phyloP scores from a whole-genome alignment of 768 basidiomycete species.

The Kwoniella heveanensis region DNA sequence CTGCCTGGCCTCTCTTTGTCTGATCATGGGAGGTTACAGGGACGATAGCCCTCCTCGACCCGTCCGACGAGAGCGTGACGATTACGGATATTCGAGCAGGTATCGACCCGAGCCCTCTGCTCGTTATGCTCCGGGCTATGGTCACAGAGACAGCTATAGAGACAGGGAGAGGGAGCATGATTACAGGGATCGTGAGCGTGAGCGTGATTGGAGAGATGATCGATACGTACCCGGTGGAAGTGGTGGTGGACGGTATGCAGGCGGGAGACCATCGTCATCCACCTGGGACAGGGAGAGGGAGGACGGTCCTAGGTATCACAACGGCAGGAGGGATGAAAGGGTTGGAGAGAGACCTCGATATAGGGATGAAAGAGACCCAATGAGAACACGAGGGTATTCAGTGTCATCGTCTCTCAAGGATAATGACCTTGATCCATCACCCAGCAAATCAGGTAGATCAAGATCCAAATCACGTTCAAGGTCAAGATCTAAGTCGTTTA shows the following conservation, averaged over 20 bases:
- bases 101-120: conserved; percentile 4
- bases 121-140: conserved; percentile 7
- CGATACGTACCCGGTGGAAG: neutral
- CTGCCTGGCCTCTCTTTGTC: too few relatives aligned
- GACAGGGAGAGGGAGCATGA: conserved; percentile 10
- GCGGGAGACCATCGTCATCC: neutral
- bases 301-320: neutral
- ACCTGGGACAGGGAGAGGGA: neutral
- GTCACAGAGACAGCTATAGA: conserved; percentile 5
- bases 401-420: conserved; percentile 7
- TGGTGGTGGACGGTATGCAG: neutral
- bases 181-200: neutral
- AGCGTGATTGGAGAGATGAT: neutral
- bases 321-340: neutral
- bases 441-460: conserved; percentile 3
- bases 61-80: conserved; percentile 14
- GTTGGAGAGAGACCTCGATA: neutral
- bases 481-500: neutral
- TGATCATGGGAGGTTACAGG: neutral
- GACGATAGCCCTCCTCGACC: conserved; percentile 13
- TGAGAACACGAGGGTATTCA: conserved; percentile 3
- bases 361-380: neutral
- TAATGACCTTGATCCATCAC: conserved; percentile 6
- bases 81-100: conserved; percentile 17
- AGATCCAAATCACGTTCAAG: conserved; percentile 11